Base-by-base conservation (phyloP, 306 rosid species). In the Cajanus cajan region DNA sequence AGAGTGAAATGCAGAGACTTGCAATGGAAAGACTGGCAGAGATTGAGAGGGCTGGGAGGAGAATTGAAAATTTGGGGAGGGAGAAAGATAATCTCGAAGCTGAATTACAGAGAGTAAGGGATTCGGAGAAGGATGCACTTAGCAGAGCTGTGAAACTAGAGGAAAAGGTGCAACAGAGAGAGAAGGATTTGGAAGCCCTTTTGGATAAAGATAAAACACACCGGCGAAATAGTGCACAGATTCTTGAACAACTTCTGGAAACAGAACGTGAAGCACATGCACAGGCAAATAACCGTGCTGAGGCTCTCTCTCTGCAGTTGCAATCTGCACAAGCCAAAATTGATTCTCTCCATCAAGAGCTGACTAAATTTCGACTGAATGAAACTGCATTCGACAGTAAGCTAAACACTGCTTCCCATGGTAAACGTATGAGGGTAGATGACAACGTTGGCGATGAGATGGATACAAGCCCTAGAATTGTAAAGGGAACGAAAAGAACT, bases 291-390 rank as follows among this genome's bases (percentile, higher is more conserved):
- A 87, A 82, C 78, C 86, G 99, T 78, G 99, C 99, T 0, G 98
- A 96, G 66, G 87, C 89, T 19, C 94, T 96, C 68, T 96, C 99
- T 45, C 93, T 77, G 13, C 94, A 93, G 85, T 84, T 96, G 21
- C 98, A 96, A 85, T 84, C 93, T 52, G 96, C 99, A 37, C 99
- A 96, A 69, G 88, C 96, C 63, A 88, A 91, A 77, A 93, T 96
- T 7, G 99, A 96, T 72, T 73, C 83, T 50, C 96, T 96, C 68
- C 96, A 96, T 80, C 97, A 90, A 79, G 94, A 93, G 69, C 24
- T 96, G 84, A 96, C 98, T 2, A 86, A 89, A 73, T 92, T 78
- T 79, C 92, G 97, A 21, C 67, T 96, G 36, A 96, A 89, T 22
- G 99, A 96, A 90, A 82, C 98, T 2, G 96, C 93, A 37, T 74